Conservation (phyloP, 2,329 filamentous ascomycete genomes). For the Fusarium luffae region DNA sequence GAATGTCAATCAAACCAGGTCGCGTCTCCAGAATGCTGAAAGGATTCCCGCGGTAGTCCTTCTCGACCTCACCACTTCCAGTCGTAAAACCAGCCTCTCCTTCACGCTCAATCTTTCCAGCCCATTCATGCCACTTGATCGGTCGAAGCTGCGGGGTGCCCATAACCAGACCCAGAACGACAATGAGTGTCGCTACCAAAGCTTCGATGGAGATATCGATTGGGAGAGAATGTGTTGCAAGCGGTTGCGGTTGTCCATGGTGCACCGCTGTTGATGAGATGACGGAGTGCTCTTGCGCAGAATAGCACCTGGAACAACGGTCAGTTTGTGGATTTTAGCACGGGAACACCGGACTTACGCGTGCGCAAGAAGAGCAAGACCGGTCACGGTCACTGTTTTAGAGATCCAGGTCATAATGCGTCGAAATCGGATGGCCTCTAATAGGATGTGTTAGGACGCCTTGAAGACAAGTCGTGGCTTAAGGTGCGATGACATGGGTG, state of each 20-base stretch:
- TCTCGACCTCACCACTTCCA: slow-evolving; percentile 73
- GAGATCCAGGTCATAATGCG: slow-evolving; percentile 76
- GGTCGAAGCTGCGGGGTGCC: slow-evolving; percentile 83
- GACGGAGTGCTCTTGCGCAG: slow-evolving; percentile 89
- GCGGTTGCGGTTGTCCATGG: slow-evolving; percentile 55
- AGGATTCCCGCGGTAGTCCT: slow-evolving; percentile 79
- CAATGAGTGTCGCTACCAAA: slow-evolving; percentile 79
- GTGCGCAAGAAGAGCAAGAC: slow-evolving; percentile 83
- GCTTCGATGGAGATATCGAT: slow-evolving; percentile 91
- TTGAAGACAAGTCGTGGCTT: slow-evolving; percentile 40
- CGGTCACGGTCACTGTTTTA: slow-evolving; percentile 76
- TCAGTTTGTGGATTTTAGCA: slow-evolving; percentile 24
- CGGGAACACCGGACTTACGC: slow-evolving; percentile 70
- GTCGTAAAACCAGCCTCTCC: slow-evolving; percentile 69
- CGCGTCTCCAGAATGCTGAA: slow-evolving; percentile 83
- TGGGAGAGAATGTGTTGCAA: slow-evolving; percentile 68
- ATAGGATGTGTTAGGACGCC: slow-evolving; percentile 9
- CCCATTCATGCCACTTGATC: slow-evolving; percentile 85
- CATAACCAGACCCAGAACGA: slow-evolving; percentile 85
- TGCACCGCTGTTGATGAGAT: slow-evolving; percentile 69
- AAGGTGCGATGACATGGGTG: slow-evolving; percentile 17
- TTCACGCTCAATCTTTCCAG: slow-evolving; percentile 84
- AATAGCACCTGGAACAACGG: slow-evolving; percentile 79
- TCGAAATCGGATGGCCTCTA: slow-evolving; percentile 8
- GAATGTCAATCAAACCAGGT: slow-evolving; percentile 87